Evolutionary conservation across 768 basidiomycete species (phyloP).

Genomic region (Leccinum disarticulatum): DNA sequence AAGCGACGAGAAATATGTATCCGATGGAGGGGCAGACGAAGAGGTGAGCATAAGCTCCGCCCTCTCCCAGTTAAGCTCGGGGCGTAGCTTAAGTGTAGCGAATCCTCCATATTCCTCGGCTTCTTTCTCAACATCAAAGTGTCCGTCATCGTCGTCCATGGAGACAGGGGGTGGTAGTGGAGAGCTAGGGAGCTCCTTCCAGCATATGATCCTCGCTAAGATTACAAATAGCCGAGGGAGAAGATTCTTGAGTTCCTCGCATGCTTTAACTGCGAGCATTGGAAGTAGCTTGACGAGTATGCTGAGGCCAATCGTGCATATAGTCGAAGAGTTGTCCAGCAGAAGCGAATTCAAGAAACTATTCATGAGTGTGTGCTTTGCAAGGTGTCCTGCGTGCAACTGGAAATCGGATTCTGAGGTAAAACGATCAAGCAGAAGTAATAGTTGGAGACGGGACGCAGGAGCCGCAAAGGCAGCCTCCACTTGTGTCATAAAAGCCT

Average conservation of each 20-base stretch:
- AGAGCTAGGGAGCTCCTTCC: slow-evolving; percentile 56
- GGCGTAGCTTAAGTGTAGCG: slow-evolving; percentile 44
- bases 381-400: slow-evolving; percentile 48
- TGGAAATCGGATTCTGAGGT: slow-evolving; percentile 55
- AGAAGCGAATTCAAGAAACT: slow-evolving; percentile 66
- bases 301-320: slow-evolving; percentile 61
- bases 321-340: slow-evolving; percentile 73
- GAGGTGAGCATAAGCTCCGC: slow-evolving; percentile 60
- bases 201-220: slow-evolving; percentile 70
- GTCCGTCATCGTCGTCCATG: slow-evolving; percentile 33
- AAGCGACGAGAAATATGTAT: slow-evolving; percentile 70
- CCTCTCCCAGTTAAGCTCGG: slow-evolving; percentile 66
- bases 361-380: slow-evolving; percentile 60
- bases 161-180: slow-evolving; percentile 31
- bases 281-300: slow-evolving; percentile 74
- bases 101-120: slow-evolving; percentile 34
- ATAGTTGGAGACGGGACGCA: slow-evolving; percentile 64
- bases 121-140: slow-evolving; percentile 1
- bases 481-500: slow-evolving; percentile 74
- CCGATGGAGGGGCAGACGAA: slow-evolving; percentile 56
- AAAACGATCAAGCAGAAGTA: slow-evolving; percentile 64
- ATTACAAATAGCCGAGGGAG: slow-evolving; percentile 68
- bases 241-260: slow-evolving; percentile 50
- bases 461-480: slow-evolving; percentile 60
- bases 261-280: slow-evolving; percentile 65